A percentile compares a stretch with the other conserved stretches of the same genome.
phyloP scores from a whole-genome alignment of 2,329 filamentous ascomycete genomes.

The Sphaceloma murrayae region DNA sequence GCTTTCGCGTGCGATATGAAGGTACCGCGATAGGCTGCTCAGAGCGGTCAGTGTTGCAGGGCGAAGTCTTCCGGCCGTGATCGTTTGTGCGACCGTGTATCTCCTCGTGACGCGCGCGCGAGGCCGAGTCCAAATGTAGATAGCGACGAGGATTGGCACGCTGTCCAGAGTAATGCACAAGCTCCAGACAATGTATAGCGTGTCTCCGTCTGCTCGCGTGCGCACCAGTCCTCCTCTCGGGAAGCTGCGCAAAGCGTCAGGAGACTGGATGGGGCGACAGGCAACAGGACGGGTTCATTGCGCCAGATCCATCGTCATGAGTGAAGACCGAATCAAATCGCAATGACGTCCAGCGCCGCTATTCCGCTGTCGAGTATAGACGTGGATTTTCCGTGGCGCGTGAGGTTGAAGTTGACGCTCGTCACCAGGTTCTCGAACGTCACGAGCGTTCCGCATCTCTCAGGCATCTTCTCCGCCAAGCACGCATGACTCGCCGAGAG shows the following conservation, averaged over 20 bases:
- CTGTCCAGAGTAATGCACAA: too few relatives aligned
- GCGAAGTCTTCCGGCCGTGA: not conserved
- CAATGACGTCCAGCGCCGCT: conserved; percentile 13
- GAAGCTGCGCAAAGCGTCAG: conserved; percentile 16
- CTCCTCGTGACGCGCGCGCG: too few relatives aligned
- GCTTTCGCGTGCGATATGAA: too few relatives aligned
- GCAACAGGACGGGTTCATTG: conserved; percentile 11
- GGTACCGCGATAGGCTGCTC: too few relatives aligned
- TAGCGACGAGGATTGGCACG: too few relatives aligned
- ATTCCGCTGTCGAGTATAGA: too few relatives aligned
- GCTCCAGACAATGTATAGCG: too few relatives aligned
- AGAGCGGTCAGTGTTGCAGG: not conserved
- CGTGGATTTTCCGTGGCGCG: conserved; percentile 9
- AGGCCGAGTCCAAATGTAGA: not conserved
- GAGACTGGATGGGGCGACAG: conserved; percentile 9
- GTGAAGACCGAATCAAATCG: not conserved
- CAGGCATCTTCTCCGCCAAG: conserved; percentile 7
- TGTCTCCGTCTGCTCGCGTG: conserved; percentile 15
- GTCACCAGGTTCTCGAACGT: conserved; percentile 14
- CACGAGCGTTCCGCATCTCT: not conserved
- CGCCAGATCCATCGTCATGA: conserved; percentile 10
- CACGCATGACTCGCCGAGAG: conserved; percentile 2
- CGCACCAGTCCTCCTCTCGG: conserved; percentile 6
- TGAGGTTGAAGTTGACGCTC: conserved; percentile 7
- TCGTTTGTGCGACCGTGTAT: conserved; percentile 15